phyloP scores from a whole-genome alignment of 805 yeast genomes.

The Candida sanyiensis region DNA sequence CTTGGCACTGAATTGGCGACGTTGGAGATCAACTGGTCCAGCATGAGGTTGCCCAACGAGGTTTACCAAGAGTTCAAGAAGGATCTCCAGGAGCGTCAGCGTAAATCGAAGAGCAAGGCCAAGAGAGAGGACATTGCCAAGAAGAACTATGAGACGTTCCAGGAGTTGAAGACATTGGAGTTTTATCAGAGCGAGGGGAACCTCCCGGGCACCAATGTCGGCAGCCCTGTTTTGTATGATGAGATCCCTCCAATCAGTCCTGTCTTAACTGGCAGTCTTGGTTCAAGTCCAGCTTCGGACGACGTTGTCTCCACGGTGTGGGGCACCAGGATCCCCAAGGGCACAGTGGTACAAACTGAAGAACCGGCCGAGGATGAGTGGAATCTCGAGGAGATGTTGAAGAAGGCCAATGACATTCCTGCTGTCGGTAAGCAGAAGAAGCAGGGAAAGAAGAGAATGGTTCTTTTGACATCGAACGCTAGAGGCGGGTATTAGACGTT shows the following conservation, averaged over 20 bases:
- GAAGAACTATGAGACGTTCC: constrained; percentile 47
- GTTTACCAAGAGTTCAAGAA: constrained; percentile 41
- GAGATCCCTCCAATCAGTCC: constrained; percentile 5
- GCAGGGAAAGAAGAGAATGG: constrained; percentile 21
- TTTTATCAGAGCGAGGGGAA: constrained; percentile 34
- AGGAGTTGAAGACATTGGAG: constrained; percentile 51
- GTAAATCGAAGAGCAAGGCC: constrained; percentile 41
- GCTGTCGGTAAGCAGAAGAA: constrained; percentile 15
- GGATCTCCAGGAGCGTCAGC: constrained; percentile 54
- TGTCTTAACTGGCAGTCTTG: constrained; percentile 27
- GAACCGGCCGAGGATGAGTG: constrained; percentile 26
- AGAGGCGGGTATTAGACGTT: constrained; percentile 9
- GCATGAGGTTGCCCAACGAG: constrained; percentile 35
- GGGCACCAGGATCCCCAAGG: constrained; percentile 52
- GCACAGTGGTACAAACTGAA: constrained; percentile 25
- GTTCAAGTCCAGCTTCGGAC: too few species aligned
- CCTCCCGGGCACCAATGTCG: constrained; percentile 3
- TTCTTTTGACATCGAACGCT: constrained; percentile 15
- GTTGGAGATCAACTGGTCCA: constrained; percentile 81
- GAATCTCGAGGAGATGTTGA: constrained; percentile 23
- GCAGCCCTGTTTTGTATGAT: too few species aligned
- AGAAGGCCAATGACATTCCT: constrained; percentile 14
- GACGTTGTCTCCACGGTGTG: constrained; percentile 49
- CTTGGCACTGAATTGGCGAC: constrained; percentile 79
- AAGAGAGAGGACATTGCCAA: constrained; percentile 57